These are phyloP conservation scores for Globisporangium okanoganense DNA, from an alignment of 352 stramenopile species.

Conservation along the genomic window DNA sequence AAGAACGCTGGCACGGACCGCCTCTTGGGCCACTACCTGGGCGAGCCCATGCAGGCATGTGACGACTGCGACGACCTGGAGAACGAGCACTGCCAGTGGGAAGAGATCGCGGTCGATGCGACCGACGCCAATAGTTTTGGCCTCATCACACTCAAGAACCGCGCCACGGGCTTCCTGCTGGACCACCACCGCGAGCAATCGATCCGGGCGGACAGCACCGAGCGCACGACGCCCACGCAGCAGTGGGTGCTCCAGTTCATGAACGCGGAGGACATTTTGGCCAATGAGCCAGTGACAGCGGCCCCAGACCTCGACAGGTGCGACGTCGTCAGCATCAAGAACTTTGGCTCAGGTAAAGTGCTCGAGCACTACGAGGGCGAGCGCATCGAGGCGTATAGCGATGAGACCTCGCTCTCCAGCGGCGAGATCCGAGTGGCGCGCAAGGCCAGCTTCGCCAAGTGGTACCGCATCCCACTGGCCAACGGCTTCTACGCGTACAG, in stretches of 20 bases:
- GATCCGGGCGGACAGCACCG: slow-evolving; percentile 1
- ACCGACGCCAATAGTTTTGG: not conserved
- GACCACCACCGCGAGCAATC: slow-evolving; percentile 9
- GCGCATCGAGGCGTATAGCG: not conserved
- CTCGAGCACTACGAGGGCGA: not conserved
- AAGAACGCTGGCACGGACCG: not conserved
- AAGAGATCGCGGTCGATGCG: not conserved
- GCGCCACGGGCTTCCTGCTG: slow-evolving; percentile 3
- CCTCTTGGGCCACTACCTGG: not conserved
- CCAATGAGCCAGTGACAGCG: not conserved
- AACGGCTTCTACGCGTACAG: not conserved
- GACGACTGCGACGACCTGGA: not conserved
- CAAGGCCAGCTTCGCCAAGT: not conserved
- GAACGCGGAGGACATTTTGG: too few species aligned
- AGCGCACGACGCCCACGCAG: not conserved
- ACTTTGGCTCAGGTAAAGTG: not conserved
- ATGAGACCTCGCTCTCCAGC: not conserved
- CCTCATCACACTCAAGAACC: slow-evolving; percentile 3
- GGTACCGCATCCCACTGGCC: not conserved
- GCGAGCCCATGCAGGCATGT: not conserved
- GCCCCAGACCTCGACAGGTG: not conserved
- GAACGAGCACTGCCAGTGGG: slow-evolving; percentile 1
- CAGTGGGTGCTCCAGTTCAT: not conserved
- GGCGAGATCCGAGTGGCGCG: too few species aligned
- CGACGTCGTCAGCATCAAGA: not conserved